phyloP scores from a whole-genome alignment of 768 basidiomycete species.

The Filobasidium floriforme region DNA sequence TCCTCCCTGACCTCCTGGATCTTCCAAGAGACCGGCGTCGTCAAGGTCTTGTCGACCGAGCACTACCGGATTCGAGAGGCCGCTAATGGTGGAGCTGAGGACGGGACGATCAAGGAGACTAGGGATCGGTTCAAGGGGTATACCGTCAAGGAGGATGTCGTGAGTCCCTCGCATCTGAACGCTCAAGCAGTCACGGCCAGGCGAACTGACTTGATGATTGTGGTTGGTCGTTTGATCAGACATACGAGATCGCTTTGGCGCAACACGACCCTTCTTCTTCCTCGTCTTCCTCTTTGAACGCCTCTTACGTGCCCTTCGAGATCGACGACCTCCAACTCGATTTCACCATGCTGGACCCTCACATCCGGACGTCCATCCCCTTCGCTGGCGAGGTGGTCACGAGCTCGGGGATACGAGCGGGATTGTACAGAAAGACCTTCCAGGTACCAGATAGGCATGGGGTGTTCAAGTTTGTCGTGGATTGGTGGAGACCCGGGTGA shows the following conservation, averaged over 20 bases:
- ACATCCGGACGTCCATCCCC: conserved; percentile 70
- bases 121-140: conserved; percentile 49
- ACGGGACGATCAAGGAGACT: conserved; percentile 39
- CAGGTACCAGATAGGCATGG: conserved; percentile 90
- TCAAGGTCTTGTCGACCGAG: conserved; percentile 61
- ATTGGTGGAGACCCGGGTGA: conserved; percentile 82
- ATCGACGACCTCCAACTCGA: conserved; percentile 80
- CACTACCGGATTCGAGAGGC: conserved; percentile 53
- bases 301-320: conserved; percentile 72
- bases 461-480: conserved; percentile 92
- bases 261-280: conserved; percentile 46
- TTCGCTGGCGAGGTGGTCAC: conserved; percentile 46
- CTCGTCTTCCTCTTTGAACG: conserved; percentile 36
- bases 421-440: conserved; percentile 68
- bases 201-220: not conserved
- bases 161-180: conserved; percentile 47
- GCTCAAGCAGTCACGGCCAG: too few species aligned
- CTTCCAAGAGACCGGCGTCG: conserved; percentile 75
- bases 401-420: conserved; percentile 29
- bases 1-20: conserved; percentile 76
- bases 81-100: conserved; percentile 51
- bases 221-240: conserved; percentile 48
- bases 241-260: conserved; percentile 66
- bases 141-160: conserved; percentile 77
- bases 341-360: conserved; percentile 98